These are phyloP conservation scores for Dipteronia sinensis DNA, from an alignment of 345 rosid genomes.

Conservation along the genomic window DNA sequence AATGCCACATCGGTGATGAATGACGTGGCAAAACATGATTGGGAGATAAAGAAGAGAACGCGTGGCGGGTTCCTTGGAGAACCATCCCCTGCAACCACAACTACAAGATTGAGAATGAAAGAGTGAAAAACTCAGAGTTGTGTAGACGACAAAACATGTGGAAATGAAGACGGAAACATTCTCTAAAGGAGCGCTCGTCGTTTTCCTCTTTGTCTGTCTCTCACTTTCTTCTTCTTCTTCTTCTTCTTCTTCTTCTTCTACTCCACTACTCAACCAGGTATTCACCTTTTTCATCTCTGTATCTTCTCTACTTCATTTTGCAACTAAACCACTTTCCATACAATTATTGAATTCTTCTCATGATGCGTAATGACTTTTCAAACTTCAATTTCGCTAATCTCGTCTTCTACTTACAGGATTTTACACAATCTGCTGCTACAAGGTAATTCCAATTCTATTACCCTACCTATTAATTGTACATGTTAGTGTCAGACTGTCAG, in stretches of 20 bases:
- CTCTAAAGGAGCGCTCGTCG: conserved; percentile 7
- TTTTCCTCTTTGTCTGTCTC: conserved; percentile 26
- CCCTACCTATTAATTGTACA: not conserved
- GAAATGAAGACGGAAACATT: conserved; percentile 18
- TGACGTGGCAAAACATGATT: not conserved
- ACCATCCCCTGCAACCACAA: no score
- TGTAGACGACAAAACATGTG: not conserved
- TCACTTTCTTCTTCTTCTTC: conserved; percentile 12
- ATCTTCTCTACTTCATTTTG: not conserved
- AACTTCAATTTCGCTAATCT: no score
- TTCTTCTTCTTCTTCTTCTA: not conserved
- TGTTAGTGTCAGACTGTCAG: not conserved
- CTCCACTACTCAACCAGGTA: conserved; percentile 20
- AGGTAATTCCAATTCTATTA: conserved; percentile 33
- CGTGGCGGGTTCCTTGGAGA: not conserved
- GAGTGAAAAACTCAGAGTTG: not conserved
- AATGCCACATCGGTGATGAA: no score
- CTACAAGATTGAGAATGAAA: not conserved
- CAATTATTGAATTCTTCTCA: no score
- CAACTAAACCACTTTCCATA: not conserved
- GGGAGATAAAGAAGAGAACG: not conserved
- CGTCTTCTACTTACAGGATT: conserved; percentile 32
- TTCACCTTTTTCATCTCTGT: no score
- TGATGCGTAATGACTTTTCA: no score
- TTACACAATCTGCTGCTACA: conserved; percentile 35